Base-by-base conservation (phyloP, 2,329 filamentous ascomycete genomes). In the Dactylellina cionopaga region DNA sequence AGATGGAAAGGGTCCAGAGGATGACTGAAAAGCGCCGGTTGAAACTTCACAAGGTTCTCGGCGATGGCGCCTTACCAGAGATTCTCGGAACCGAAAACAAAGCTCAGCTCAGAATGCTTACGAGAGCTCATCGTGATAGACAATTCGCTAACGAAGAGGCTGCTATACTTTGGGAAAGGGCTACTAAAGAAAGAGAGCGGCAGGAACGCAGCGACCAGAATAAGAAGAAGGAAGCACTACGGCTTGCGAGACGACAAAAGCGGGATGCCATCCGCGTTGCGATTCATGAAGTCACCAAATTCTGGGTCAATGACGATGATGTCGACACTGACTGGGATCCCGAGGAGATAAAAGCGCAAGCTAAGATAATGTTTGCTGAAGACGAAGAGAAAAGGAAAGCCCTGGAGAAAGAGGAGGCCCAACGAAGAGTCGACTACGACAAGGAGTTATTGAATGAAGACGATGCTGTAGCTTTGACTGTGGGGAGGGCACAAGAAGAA, bases 11-110 rank as follows among this genome's bases (percentile, higher is more conserved):
- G 5, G 33, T 44, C n/a, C n/a, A 39, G 1, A 3, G 22, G 5
- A 25, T n/a, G 15, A 10, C 39, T 17, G 31, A 19, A 17, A 41
- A 27, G 7, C 56, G 66, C 25, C 17, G 39, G 17, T 2, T 24
- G 25, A 71, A 56, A 6, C 58, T 64, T 0, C 29, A 29, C 17
- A 55, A 58, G 24, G 25, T 71, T 25, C 51, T 71, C 9, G 66
- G 66, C 5, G 5, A 11, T 5, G 25, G 29, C 5, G 51, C 51
- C 17, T 9, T 46, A 9, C 33, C 31, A 5, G 33, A 17, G 1
- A 44, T 47, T 29, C 7, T 37, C n/a, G 24, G 33, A 13, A 52
- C 33, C 1, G 58, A 63, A 43, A 25, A 7, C 6, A 25, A 49
- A 9, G 5, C 44, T 2, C 11, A 29, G 11, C 44, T 22, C n/a